Percentiles rank a stretch among this genome's conserved stretches.
Evolutionary conservation across 2,329 filamentous ascomycete species (phyloP).

Genomic region (Ophiostoma fasciatum): DNA sequence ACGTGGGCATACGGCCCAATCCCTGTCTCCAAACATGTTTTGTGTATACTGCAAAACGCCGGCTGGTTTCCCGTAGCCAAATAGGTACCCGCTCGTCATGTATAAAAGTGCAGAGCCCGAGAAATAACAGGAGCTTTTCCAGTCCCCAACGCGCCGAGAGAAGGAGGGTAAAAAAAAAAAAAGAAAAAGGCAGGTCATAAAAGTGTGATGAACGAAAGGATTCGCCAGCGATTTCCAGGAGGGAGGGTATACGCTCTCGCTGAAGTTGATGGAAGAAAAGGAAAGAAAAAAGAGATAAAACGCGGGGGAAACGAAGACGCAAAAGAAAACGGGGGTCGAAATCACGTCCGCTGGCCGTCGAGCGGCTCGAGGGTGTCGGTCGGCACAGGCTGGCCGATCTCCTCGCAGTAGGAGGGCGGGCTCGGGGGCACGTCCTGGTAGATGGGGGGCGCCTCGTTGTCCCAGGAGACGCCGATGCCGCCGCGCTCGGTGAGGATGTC

Average conservation of each 20-base stretch:
- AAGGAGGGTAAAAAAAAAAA: neutral
- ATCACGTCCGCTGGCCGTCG: slow-evolving; percentile 12
- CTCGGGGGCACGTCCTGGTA: slow-evolving; percentile 87
- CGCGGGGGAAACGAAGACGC: too few species aligned
- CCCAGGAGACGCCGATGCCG: slow-evolving; percentile 88
- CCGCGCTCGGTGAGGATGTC: slow-evolving; percentile 67
- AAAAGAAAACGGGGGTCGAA: neutral
- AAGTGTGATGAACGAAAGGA: too few species aligned
- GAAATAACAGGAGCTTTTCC: neutral
- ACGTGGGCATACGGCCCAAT: too few species aligned
- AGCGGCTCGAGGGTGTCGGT: slow-evolving; percentile 26
- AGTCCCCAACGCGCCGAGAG: neutral
- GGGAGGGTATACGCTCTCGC: slow-evolving; percentile 2
- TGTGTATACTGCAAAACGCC: neutral
- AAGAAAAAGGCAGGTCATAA: neutral
- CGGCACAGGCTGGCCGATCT: slow-evolving; percentile 14
- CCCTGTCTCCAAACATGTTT: neutral
- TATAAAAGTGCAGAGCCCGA: neutral
- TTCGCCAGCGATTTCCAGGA: neutral
- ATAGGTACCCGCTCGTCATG: too few species aligned
- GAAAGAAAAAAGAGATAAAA: neutral
- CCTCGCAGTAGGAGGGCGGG: slow-evolving; percentile 53
- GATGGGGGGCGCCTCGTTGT: slow-evolving; percentile 84
- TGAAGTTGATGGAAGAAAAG: too few species aligned
- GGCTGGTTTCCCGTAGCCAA: neutral